Base-by-base conservation (phyloP, 805 yeast species). In the Metschnikowia arizonensis region DNA sequence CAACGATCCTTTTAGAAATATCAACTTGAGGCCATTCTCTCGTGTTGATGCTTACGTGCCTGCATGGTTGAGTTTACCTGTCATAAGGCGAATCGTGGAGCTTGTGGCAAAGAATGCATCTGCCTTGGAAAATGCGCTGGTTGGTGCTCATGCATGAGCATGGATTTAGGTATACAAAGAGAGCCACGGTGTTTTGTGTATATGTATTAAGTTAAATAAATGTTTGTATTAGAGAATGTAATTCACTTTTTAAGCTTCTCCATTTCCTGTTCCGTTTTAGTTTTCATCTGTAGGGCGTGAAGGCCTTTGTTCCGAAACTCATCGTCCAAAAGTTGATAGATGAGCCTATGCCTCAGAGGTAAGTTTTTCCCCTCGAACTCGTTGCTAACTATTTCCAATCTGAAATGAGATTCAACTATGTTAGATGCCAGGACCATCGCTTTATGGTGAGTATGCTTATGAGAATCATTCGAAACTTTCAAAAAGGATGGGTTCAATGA, bases 21-120 rank as follows among this genome's bases (percentile, higher is more conserved):
- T 85, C 44, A 82, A 77, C 42, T 77, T 85, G 37, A 76, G 93
- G 62, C 89, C 89, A 45, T 86, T 86, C 76, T 74, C 85, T 60
- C 72, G 86, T 61, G 83, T 84, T 56, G 88, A 87, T 69, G 89
- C 95, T 14, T 93, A 90, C 61, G 91, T 93, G 50, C 99, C 99
- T 32, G 90, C 95, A 1, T 87, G 95, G 87, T 73, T 93, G 67
- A 86, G 84, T 55, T 79, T 90, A 53, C 98, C 98, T 35, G 83
- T 79, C 33, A 83, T 95, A 30, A 85, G 95, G 71, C 77, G 93
- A 65, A 81, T 93, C 39, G 87, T 90, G 32, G 97, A 90, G 63
- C 73, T 93, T 56, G 91, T 85, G 38, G 87, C 95, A 10, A 83
- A 81, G 66, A 85, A 84, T 60, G 95, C 91, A 14, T 74, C 85